Percentiles rank a stretch among this genome's conserved stretches.
phyloP scores from a whole-genome alignment of 345 rosid species.

The Ceriops decandra region DNA sequence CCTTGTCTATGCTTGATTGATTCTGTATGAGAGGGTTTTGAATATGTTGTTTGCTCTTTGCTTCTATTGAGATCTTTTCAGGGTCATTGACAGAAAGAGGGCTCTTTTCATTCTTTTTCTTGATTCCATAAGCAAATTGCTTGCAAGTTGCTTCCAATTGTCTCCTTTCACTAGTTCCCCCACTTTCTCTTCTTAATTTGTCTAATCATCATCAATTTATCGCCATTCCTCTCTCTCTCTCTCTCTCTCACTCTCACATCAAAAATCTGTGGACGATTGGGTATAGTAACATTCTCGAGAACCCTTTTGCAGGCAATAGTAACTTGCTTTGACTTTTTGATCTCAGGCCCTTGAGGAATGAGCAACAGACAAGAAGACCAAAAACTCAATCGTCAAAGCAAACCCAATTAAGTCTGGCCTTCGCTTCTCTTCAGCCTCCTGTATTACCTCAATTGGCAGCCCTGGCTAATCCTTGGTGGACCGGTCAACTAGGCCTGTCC shows the following conservation, averaged over 20 bases:
- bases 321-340: slow-evolving; percentile 32
- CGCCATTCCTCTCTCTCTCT: slow-evolving; percentile 7
- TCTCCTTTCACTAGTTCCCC: slow-evolving; percentile 6
- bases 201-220: slow-evolving; percentile 11
- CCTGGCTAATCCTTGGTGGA: slow-evolving; percentile 85
- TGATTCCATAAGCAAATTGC: slow-evolving; percentile 32
- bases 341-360: slow-evolving; percentile 12
- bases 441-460: slow-evolving; percentile 5
- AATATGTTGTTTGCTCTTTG: slow-evolving; percentile 15
- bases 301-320: slow-evolving; percentile 5
- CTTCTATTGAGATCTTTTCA: slow-evolving; percentile 14
- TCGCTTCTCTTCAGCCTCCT: neutral
- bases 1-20: slow-evolving; percentile 13
- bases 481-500: slow-evolving; percentile 50
- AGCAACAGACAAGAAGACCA: neutral
- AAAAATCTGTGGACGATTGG: neutral
- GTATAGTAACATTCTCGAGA: neutral
- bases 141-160: slow-evolving; percentile 51
- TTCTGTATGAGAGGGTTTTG: slow-evolving; percentile 20
- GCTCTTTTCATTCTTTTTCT: slow-evolving; percentile 25
- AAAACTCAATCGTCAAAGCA: neutral
- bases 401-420: neutral
- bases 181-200: slow-evolving; percentile 3
- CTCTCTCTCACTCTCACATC: neutral
- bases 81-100: slow-evolving; percentile 4